A percentile compares a stretch with the other conserved stretches of the same genome.
Evolutionary conservation across 2,329 filamentous ascomycete genomes (phyloP).

Genomic region (Thielaviopsis euricoi): DNA sequence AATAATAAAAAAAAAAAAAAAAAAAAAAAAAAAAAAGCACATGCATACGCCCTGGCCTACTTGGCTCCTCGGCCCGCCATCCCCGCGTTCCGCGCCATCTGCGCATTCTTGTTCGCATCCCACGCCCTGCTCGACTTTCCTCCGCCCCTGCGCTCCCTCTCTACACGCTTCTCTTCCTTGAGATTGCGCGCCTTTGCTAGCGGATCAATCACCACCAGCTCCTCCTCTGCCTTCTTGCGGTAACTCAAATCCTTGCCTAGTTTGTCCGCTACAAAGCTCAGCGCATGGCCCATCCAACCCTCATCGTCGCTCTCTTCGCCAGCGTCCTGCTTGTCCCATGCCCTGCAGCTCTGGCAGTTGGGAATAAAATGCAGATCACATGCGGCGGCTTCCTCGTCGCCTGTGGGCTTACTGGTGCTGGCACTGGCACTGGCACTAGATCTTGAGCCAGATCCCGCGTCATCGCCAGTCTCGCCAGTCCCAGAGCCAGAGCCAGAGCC

Average conservation of each 20-base stretch:
- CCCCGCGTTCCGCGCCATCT: constrained; percentile 35
- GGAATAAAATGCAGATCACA: constrained; percentile 95
- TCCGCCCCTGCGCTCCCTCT: constrained; percentile 36
- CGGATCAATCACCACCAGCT: constrained; percentile 85
- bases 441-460: no score
- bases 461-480: no score
- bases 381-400: constrained; percentile 54
- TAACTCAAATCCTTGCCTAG: constrained; percentile 84
- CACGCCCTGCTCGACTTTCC: constrained; percentile 37
- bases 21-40: background rate
- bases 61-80: constrained; percentile 40
- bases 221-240: constrained; percentile 80
- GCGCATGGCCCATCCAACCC: constrained; percentile 72
- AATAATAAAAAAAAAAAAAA: background rate
- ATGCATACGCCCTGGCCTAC: constrained; percentile 18
- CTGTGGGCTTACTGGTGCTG: constrained; percentile 14
- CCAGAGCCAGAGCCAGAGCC: no score
- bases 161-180: constrained; percentile 44
- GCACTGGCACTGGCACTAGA: no score
- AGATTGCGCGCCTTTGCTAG: constrained; percentile 64
- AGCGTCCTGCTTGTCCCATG: constrained; percentile 56
- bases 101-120: constrained; percentile 40
- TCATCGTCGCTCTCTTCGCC: constrained; percentile 29
- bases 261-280: constrained; percentile 78
- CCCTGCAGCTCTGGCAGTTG: constrained; percentile 79